Percentiles rank a stretch among this genome's conserved stretches.
These are phyloP conservation scores for Phialophora verrucosa DNA, from an alignment of 2,329 filamentous ascomycete genomes.

Conservation along the genomic window DNA sequence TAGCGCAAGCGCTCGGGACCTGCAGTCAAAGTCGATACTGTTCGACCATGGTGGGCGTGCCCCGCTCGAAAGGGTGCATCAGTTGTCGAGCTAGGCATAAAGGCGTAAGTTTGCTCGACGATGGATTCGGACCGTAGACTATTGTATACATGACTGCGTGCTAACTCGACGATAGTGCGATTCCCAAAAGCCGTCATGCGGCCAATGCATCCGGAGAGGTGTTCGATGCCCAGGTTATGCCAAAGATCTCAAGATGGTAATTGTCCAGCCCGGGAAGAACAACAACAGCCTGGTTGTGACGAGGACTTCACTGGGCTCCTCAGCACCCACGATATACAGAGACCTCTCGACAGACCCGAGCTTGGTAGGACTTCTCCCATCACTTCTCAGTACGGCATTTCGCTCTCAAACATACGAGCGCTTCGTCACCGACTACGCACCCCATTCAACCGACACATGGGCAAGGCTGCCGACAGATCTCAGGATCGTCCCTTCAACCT, in stretches of 20 bases:
- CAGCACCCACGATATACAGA: neutral
- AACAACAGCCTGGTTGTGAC: neutral
- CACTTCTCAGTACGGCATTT: slow-evolving; percentile 14
- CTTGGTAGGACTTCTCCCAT: slow-evolving; percentile 9
- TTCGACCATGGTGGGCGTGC: slow-evolving; percentile 25
- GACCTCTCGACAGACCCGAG: neutral
- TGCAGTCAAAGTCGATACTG: neutral
- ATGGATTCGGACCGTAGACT: neutral
- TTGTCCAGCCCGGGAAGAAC: slow-evolving; percentile 20
- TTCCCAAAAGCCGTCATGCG: slow-evolving; percentile 22
- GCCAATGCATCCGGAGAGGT: slow-evolving; percentile 25
- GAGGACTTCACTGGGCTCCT: neutral
- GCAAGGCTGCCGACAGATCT: slow-evolving; percentile 8
- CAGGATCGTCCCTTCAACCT: neutral
- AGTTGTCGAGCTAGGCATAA: slow-evolving; percentile 25
- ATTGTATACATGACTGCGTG: neutral
- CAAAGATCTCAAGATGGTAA: slow-evolving; percentile 22
- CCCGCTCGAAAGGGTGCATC: slow-evolving; percentile 24
- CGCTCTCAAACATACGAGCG: slow-evolving; percentile 14
- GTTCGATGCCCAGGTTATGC: slow-evolving; percentile 21
- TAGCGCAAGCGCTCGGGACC: neutral
- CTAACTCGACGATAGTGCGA: slow-evolving; percentile 27
- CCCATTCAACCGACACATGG: slow-evolving; percentile 15
- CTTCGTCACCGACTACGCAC: slow-evolving; percentile 19
- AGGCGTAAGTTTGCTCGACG: slow-evolving; percentile 20